A percentile compares a stretch with the other conserved stretches of the same genome.
phyloP scores from a whole-genome alignment of 768 basidiomycete species.

The Zangia roseola region DNA sequence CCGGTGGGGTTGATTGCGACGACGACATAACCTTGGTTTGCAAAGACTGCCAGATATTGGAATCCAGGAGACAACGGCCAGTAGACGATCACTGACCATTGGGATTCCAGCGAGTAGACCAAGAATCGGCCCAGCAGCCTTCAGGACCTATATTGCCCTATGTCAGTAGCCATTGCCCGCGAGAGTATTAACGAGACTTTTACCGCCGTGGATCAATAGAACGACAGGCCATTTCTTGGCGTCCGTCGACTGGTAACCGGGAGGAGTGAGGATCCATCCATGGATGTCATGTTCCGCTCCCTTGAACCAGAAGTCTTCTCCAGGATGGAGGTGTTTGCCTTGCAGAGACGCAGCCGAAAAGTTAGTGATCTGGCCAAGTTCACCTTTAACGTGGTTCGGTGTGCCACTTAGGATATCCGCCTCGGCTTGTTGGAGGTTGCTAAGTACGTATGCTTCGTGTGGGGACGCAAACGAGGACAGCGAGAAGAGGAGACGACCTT shows the following conservation, averaged over 20 bases:
- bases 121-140: conserved; percentile 86
- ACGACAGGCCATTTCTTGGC: conserved; percentile 77
- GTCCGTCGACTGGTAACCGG: conserved; percentile 65
- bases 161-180: background rate
- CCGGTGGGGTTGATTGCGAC: conserved; percentile 93
- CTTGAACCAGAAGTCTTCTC: conserved; percentile 88
- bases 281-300: conserved; percentile 80
- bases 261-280: conserved; percentile 82
- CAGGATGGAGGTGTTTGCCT: conserved; percentile 55
- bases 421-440: conserved; percentile 45
- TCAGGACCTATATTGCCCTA: conserved; percentile 54
- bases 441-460: conserved; percentile 73
- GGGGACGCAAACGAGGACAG: conserved; percentile 75
- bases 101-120: conserved; percentile 93
- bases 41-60: conserved; percentile 53
- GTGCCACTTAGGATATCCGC: conserved; percentile 35
- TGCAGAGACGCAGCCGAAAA: conserved; percentile 59
- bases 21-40: conserved; percentile 86
- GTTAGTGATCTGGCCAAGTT: conserved; percentile 58
- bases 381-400: conserved; percentile 25
- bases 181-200: conserved; percentile 5
- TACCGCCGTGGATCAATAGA: conserved; percentile 79
- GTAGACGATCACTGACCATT: conserved; percentile 47
- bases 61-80: background rate
- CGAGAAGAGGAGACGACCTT: conserved; percentile 66